phyloP scores from a whole-genome alignment of 2,329 filamentous ascomycete genomes.

The Trichoderma endophyticum region DNA sequence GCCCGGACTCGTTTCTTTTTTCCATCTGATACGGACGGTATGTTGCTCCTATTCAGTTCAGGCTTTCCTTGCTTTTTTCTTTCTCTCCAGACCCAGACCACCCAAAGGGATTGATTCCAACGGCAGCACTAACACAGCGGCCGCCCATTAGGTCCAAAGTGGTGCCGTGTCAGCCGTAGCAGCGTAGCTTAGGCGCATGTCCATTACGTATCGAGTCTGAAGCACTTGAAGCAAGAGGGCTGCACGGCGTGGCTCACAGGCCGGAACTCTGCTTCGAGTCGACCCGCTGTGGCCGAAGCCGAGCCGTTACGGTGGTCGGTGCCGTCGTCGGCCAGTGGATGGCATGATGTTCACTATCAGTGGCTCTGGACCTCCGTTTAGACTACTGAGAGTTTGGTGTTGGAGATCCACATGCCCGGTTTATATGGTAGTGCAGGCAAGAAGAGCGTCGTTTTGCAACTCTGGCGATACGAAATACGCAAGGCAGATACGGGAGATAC shows the following conservation, averaged over 20 bases:
- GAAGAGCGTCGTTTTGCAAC: background rate
- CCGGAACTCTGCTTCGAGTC: background rate
- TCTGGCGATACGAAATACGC: background rate
- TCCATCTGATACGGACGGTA: background rate
- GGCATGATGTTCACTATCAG: background rate
- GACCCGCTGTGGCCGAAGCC: constrained; percentile 5
- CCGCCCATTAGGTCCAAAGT: background rate
- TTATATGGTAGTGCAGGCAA: background rate
- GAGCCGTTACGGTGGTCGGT: background rate
- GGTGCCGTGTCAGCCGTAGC: background rate
- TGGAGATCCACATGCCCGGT: background rate
- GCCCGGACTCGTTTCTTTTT: background rate
- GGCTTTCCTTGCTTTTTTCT: background rate
- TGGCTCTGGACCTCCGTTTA: background rate
- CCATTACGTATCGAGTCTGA: background rate
- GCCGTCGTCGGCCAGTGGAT: background rate
- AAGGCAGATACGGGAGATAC: background rate
- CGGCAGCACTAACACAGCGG: background rate
- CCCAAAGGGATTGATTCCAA: background rate
- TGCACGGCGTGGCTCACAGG: background rate
- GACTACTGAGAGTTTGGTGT: background rate
- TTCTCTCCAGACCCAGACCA: background rate
- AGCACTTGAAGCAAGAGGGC: background rate
- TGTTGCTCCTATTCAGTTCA: background rate
- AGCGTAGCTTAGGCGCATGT: background rate